These are phyloP conservation scores for Fusarium scirpi DNA, from an alignment of 2,329 filamentous ascomycete species.

Conservation along the genomic window DNA sequence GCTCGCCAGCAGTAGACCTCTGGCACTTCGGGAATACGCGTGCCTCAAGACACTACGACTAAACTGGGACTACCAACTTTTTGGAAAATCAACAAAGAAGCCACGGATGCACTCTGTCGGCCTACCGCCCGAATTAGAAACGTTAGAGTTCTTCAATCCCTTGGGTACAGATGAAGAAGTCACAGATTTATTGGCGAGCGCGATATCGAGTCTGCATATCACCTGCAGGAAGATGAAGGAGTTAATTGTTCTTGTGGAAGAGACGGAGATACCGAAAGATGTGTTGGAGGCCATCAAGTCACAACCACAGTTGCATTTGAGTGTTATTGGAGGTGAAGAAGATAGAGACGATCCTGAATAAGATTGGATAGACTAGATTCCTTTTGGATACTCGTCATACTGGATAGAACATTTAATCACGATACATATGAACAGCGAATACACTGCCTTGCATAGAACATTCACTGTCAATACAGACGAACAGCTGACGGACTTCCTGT, in stretches of 20 bases:
- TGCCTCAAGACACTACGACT: conserved; percentile 56
- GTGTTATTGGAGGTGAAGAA: conserved; percentile 48
- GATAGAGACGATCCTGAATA: not conserved
- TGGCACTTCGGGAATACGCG: conserved; percentile 59
- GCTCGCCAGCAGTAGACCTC: conserved; percentile 54
- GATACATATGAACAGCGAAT: not conserved
- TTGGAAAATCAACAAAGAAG: conserved; percentile 58
- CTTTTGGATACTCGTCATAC: not conserved
- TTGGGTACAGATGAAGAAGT: conserved; percentile 62
- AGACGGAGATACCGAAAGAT: conserved; percentile 51
- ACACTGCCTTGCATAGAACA: not conserved
- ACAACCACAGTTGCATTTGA: conserved; percentile 49
- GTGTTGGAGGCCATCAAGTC: conserved; percentile 53
- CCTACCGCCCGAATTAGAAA: conserved; percentile 59
- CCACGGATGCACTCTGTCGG: conserved; percentile 61
- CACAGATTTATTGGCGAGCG: conserved; percentile 58
- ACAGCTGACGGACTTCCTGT: not conserved
- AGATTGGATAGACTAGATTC: not conserved
- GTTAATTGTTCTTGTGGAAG: conserved; percentile 54
- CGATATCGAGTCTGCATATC: conserved; percentile 54
- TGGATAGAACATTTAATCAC: conserved; percentile 2
- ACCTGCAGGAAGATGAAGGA: conserved; percentile 54
- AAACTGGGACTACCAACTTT: conserved; percentile 63
- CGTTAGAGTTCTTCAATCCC: conserved; percentile 59
- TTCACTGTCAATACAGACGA: fast-evolving